Percentiles rank a stretch among this genome's conserved stretches.
These are phyloP conservation scores for Coleophoma cylindrospora DNA, from an alignment of 2,329 filamentous ascomycete genomes.

Conservation along the genomic window DNA sequence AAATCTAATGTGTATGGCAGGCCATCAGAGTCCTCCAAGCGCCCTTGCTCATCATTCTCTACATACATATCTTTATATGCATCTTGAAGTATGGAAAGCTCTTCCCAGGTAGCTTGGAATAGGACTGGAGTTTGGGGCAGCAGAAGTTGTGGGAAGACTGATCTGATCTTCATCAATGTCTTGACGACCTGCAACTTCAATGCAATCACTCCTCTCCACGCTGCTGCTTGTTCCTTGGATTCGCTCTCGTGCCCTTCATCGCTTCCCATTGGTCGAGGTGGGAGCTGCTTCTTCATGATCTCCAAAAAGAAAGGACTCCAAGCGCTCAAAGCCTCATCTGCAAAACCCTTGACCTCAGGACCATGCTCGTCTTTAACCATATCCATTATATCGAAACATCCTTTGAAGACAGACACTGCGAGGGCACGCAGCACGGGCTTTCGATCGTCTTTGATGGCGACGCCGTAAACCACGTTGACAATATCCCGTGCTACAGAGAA, in stretches of 20 bases:
- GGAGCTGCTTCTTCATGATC: slow-evolving; percentile 70
- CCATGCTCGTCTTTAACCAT: slow-evolving; percentile 95
- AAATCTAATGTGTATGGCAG: slow-evolving; percentile 95
- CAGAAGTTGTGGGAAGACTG: slow-evolving; percentile 76
- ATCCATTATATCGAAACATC: slow-evolving; percentile 91
- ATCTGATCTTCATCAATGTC: slow-evolving; percentile 83
- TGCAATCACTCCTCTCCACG: slow-evolving; percentile 77
- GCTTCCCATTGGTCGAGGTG: slow-evolving; percentile 48
- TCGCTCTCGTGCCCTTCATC: slow-evolving; percentile 51
- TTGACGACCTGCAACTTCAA: slow-evolving; percentile 94
- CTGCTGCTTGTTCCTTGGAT: slow-evolving; percentile 49
- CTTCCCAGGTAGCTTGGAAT: slow-evolving; percentile 86
- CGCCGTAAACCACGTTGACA: slow-evolving; percentile 75
- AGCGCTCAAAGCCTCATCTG: slow-evolving; percentile 73
- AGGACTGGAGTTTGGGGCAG: slow-evolving; percentile 76
- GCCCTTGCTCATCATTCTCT: slow-evolving; percentile 76
- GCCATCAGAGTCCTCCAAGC: slow-evolving; percentile 82
- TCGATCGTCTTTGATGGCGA: slow-evolving; percentile 70
- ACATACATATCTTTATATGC: slow-evolving; percentile 83
- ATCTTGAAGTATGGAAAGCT: slow-evolving; percentile 68
- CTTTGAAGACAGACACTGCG: slow-evolving; percentile 83
- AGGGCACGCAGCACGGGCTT: slow-evolving; percentile 76
- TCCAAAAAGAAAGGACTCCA: slow-evolving; percentile 91
- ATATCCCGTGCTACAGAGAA: slow-evolving; percentile 84
- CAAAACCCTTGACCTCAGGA: slow-evolving; percentile 79